Base-by-base conservation (phyloP, 495 filamentous ascomycete genomes). In the Aspergillus wentii region DNA sequence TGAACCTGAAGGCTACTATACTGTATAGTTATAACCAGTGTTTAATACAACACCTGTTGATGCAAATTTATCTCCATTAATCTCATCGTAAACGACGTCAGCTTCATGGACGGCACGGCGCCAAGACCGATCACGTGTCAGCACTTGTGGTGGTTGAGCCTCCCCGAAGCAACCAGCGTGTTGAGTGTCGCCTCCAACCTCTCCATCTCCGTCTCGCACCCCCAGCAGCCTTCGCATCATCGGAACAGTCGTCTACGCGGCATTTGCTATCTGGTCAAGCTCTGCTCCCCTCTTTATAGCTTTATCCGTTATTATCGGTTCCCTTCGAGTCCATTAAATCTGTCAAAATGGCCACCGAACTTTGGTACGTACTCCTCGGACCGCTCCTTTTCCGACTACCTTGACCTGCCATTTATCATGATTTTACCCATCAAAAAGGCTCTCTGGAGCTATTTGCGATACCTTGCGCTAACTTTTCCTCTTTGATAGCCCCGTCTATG, bases 401-500 rank as follows among this genome's bases (percentile, higher is more conserved):
- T 18, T 33, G 22, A 25, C 20, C 18, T 40, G 18, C 30, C 20
- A 40, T n/a, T n/a, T n/a, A n/a, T n/a, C n/a, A n/a, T n/a, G n/a
- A n/a, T n/a, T n/a, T n/a, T n/a, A n/a, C n/a, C n/a, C n/a, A n/a
- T n/a, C n/a, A n/a, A n/a, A n/a, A n/a, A n/a, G n/a, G n/a, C n/a
- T n/a, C n/a, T n/a, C n/a, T n/a, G n/a, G n/a, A n/a, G n/a, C n/a
- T n/a, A n/a, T n/a, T n/a, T n/a, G n/a, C n/a, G 28, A 39, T 44
- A 33, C 38, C 17, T 27, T 37, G 14, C 44, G 23, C 25, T 41
- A 49, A 41, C 20, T 28, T 40, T 0, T 33, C 27, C 23, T 30
- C 35, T 48, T 35, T 11, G 53, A 51, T 54, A 98, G 92, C 73
- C 92, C 92, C 70, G 91, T 95, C 52, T 98, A 98, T 77, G 91